These are phyloP conservation scores for Sphagnurus paluster DNA, from an alignment of 1,284 basidiomycete genomes.

Conservation along the genomic window DNA sequence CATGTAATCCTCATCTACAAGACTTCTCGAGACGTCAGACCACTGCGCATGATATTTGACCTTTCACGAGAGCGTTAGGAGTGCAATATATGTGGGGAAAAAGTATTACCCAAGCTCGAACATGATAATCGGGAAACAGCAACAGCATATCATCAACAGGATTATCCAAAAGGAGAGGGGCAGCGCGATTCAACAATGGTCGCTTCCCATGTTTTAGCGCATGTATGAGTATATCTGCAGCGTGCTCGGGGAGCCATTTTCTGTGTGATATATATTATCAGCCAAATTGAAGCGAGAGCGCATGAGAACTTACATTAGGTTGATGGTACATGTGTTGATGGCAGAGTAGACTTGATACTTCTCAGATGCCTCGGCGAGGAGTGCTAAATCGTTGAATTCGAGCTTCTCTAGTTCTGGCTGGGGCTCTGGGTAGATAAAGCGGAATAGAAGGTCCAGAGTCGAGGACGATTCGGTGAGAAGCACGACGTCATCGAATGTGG, in stretches of 20 bases:
- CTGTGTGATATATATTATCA: conserved; percentile 11
- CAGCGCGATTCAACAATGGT: conserved; percentile 1
- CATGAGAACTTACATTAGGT: conserved; percentile 11
- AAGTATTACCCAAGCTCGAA: conserved; percentile 3
- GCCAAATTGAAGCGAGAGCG: background rate
- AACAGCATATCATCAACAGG: conserved; percentile 5
- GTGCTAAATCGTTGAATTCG: conserved; percentile 12
- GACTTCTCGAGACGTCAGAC: background rate
- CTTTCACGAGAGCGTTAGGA: background rate
- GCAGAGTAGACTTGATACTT: conserved; percentile 28
- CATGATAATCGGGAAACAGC: conserved; percentile 12
- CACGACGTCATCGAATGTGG: conserved; percentile 3
- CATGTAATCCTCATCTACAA: background rate
- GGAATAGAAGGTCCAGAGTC: conserved; percentile 15
- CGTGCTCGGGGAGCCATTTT: conserved; percentile 21
- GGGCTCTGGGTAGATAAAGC: conserved; percentile 13
- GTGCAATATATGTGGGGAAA: background rate
- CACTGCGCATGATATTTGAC: conserved; percentile 4
- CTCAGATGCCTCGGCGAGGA: conserved; percentile 28
- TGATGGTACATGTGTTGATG: conserved; percentile 20
- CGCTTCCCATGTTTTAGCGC: conserved; percentile 14
- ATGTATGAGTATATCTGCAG: conserved; percentile 8
- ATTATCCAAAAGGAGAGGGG: conserved; percentile 5
- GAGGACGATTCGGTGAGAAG: conserved; percentile 11
- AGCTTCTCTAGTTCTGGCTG: conserved; percentile 6